Evolutionary conservation across 768 basidiomycete species (phyloP).

Genomic region (Tylopilus cervinicoccineus): DNA sequence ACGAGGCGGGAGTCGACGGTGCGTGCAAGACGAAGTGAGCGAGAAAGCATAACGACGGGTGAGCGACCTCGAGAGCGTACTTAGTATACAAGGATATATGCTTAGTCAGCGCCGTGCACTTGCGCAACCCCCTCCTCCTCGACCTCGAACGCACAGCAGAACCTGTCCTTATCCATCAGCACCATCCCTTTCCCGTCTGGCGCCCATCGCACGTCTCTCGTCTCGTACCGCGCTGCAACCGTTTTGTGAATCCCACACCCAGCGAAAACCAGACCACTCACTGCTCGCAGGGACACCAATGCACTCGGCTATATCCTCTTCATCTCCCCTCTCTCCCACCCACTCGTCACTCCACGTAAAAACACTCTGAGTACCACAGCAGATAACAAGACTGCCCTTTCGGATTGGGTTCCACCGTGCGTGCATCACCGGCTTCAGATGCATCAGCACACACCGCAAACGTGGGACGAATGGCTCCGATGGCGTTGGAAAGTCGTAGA

Average conservation of each 20-base stretch:
- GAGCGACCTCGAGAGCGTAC: not conserved
- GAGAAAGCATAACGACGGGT: slow-evolving; percentile 50
- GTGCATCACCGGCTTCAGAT: slow-evolving; percentile 56
- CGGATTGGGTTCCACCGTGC: slow-evolving; percentile 85
- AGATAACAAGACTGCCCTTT: slow-evolving; percentile 63
- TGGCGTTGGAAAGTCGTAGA: slow-evolving; percentile 69
- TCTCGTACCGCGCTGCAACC: slow-evolving; percentile 61
- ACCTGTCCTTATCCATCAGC: slow-evolving; percentile 70
- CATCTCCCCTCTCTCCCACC: slow-evolving; percentile 54
- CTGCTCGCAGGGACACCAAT: slow-evolving; percentile 87
- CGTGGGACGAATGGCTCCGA: slow-evolving; percentile 55
- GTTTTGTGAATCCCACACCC: not conserved
- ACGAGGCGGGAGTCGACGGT: slow-evolving; percentile 41
- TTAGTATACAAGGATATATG: not conserved
- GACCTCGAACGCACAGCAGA: slow-evolving; percentile 86
- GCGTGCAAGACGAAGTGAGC: slow-evolving; percentile 52
- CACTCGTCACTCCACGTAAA: slow-evolving; percentile 86
- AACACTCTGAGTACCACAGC: slow-evolving; percentile 62
- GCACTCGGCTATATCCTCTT: slow-evolving; percentile 83
- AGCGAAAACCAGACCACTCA: slow-evolving; percentile 14
- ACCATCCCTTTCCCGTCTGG: slow-evolving; percentile 83
- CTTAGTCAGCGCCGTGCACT: slow-evolving; percentile 18
- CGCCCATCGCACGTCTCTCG: slow-evolving; percentile 70
- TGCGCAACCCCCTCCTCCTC: slow-evolving; percentile 35
- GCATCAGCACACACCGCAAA: slow-evolving; percentile 64